Percentiles rank a stretch among this genome's conserved stretches.
These are phyloP conservation scores for Phanerochaete carnosa DNA, from an alignment of 768 basidiomycete species.

Conservation along the genomic window DNA sequence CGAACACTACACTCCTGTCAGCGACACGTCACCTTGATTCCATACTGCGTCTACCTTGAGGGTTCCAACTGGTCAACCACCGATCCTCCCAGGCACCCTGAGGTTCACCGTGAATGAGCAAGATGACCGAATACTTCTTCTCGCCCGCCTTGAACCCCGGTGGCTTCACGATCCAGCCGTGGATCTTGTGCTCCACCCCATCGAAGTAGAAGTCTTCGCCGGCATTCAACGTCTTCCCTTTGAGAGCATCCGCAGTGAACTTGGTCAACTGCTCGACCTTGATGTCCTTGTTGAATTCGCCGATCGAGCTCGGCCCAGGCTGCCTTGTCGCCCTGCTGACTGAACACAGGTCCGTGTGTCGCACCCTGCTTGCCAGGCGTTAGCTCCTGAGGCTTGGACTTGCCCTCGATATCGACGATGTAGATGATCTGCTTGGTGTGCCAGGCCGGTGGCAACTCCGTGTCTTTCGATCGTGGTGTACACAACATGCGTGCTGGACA, in stretches of 20 bases:
- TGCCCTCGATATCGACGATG: slow-evolving; percentile 55
- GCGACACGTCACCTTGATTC: not conserved
- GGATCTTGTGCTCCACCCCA: slow-evolving; percentile 77
- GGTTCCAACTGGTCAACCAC: slow-evolving; percentile 94
- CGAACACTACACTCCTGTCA: slow-evolving; percentile 40
- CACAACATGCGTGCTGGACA: slow-evolving; percentile 64
- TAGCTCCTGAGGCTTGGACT: slow-evolving; percentile 54
- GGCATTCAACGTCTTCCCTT: slow-evolving; percentile 51
- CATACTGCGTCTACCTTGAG: slow-evolving; percentile 48
- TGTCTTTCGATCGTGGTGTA: slow-evolving; percentile 90
- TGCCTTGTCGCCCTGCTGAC: slow-evolving; percentile 58
- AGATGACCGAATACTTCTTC: slow-evolving; percentile 75
- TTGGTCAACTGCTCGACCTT: slow-evolving; percentile 51
- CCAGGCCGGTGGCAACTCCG: slow-evolving; percentile 67
- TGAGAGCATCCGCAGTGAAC: slow-evolving; percentile 55
- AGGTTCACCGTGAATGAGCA: slow-evolving; percentile 84
- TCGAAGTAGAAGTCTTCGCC: slow-evolving; percentile 90
- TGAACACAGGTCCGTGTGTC: slow-evolving; percentile 70
- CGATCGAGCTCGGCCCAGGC: slow-evolving; percentile 84
- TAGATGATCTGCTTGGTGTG: slow-evolving; percentile 90
- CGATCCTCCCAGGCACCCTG: slow-evolving; percentile 87
- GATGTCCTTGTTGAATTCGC: slow-evolving; percentile 24
- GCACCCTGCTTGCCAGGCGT: slow-evolving; percentile 88
- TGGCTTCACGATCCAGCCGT: slow-evolving; percentile 85
- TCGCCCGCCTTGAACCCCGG: slow-evolving; percentile 63